phyloP scores from a whole-genome alignment of 306 rosid genomes.

The Begonia fuchsioides region DNA sequence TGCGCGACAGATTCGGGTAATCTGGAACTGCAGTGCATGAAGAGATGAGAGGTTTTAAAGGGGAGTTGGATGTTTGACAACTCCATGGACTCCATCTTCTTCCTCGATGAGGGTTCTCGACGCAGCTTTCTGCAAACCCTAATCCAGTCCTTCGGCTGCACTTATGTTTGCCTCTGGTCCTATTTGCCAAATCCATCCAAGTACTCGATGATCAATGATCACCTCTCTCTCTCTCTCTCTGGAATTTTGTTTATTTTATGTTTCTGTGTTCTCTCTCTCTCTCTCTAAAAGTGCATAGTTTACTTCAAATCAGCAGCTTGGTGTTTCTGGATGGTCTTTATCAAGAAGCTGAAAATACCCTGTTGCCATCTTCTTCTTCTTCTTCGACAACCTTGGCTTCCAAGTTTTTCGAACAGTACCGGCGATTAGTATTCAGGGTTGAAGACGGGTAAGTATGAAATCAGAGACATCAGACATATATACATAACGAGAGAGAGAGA shows the following conservation, averaged over 20 bases:
- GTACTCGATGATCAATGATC: slow-evolving; percentile 15
- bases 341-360: slow-evolving; percentile 21
- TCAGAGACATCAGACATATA: too few species aligned
- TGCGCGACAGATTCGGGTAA: too few species aligned
- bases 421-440: slow-evolving; percentile 22
- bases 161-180: slow-evolving; percentile 68
- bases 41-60: neutral
- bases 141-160: slow-evolving; percentile 40
- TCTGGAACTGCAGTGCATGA: neutral
- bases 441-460: slow-evolving; percentile 36
- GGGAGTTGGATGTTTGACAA: neutral
- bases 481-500: too few species aligned
- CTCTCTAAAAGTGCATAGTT: neutral
- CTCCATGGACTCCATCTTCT: slow-evolving; percentile 44
- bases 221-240: neutral
- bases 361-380: slow-evolving; percentile 32
- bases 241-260: neutral
- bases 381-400: slow-evolving; percentile 28
- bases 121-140: slow-evolving; percentile 22
- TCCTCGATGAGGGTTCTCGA: slow-evolving; percentile 32
- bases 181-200: slow-evolving; percentile 30
- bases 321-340: slow-evolving; percentile 52
- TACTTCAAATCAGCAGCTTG: slow-evolving; percentile 29
- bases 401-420: slow-evolving; percentile 36
- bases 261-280: neutral